Percentiles rank a stretch among this genome's conserved stretches.
phyloP scores from a whole-genome alignment of 495 filamentous ascomycete species.

The Hyaloscypha bicolor region DNA sequence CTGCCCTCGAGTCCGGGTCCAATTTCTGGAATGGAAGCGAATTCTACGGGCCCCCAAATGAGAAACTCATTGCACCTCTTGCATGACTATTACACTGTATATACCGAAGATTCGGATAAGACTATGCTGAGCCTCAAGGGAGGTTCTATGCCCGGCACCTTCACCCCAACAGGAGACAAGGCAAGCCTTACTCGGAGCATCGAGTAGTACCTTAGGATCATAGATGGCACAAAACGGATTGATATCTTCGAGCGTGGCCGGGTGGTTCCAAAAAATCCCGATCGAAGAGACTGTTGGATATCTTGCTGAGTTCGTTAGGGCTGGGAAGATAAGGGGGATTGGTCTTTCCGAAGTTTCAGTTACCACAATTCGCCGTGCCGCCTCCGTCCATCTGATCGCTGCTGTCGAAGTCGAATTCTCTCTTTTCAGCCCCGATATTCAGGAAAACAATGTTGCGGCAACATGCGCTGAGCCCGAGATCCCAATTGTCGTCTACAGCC shows the following conservation, averaged over 20 bases:
- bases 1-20: conserved; percentile 57
- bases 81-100: conserved; percentile 61
- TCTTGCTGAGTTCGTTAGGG: conserved; percentile 53
- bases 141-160: conserved; percentile 52
- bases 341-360: conserved; percentile 60
- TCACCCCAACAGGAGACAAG: conserved; percentile 12
- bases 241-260: conserved; percentile 72
- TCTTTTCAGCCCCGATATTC: conserved; percentile 58
- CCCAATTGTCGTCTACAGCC: conserved; percentile 62
- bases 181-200: too few relatives aligned
- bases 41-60: conserved; percentile 70
- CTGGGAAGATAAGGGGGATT: conserved; percentile 76
- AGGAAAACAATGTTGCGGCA: conserved; percentile 69
- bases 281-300: conserved; percentile 40
- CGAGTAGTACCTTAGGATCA: conserved; percentile 34
- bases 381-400: conserved; percentile 64
- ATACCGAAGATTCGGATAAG: conserved; percentile 66
- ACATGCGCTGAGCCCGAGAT: conserved; percentile 70
- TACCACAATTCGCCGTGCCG: conserved; percentile 72
- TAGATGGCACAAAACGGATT: conserved; percentile 48
- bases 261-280: conserved; percentile 60
- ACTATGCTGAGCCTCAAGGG: conserved; percentile 68
- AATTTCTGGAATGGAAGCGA: conserved; percentile 80
- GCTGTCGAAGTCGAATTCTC: conserved; percentile 83
- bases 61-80: conserved; percentile 68